Base-by-base conservation (phyloP, 192 early-diverging fungal genomes). In the Phycomyces blakesleeanus region DNA sequence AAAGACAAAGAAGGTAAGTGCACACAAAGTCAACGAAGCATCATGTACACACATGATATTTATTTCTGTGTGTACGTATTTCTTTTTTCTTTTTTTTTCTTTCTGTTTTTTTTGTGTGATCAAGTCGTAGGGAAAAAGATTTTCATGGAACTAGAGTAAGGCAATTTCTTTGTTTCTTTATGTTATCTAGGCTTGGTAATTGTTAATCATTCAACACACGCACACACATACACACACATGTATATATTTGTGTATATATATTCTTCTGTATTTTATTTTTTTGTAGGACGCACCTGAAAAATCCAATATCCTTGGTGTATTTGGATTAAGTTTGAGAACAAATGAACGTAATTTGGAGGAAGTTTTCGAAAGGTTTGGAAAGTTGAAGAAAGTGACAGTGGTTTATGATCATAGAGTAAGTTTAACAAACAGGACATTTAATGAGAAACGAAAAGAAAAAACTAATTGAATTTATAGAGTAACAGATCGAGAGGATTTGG, bases 401-500 rank as follows among this genome's bases (percentile, higher is more conserved):
- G 84, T 89, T n/a, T 78, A 83, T 53, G 83, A 89, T 60, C 78
- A 80, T 34, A 60, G 75, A 41, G 78, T 80, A 72, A 58, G 67
- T 64, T 29, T 47, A n/a, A n/a, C n/a, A 7, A 7, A 34, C 29
- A 34, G 29, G 7, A 34, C 29, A 47, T 12, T 47, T 47, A 11
- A 14, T 47, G 40, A 14, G 6, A 6, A 47, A n/a, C 3, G 18
- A 18, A 6, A 11, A 2, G 2, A n/a, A 47, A n/a, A 2, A 18
- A 18, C 11, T 47, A 12, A 47, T 12, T 2, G 11, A 37, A 18
- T 50, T 61, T 24, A 11, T 63, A 87, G 87, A 78, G 72, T 20
- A 70, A 79, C 27, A 67, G 84, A 51, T 89, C 87, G 24, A 69
- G 88, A 57, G 84, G 88, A 25, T 90, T 87, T 76, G 88, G 86